Conservation (phyloP, 2,329 filamentous ascomycete species). For the Talaromyces sp. region DNA sequence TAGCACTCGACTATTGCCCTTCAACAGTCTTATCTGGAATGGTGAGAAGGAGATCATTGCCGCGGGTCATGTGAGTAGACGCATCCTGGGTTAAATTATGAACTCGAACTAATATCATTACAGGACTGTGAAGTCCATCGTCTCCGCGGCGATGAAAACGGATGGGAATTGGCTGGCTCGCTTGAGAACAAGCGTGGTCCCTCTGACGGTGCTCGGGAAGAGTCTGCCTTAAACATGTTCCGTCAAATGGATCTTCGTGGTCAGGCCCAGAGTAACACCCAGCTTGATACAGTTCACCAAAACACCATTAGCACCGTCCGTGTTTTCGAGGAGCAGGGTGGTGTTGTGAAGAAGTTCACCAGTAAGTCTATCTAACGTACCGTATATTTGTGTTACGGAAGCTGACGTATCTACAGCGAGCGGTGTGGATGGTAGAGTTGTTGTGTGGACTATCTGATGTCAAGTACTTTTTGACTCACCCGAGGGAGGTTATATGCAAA, state of each 20-base stretch:
- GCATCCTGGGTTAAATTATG: neutral
- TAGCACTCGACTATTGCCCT: constrained; percentile 82
- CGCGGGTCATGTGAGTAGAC: constrained; percentile 67
- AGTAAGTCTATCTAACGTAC: constrained; percentile 55
- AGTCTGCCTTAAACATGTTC: constrained; percentile 97
- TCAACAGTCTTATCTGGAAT: constrained; percentile 89
- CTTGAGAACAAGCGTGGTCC: constrained; percentile 65
- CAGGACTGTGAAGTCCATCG: constrained; percentile 78
- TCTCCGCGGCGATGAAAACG: constrained; percentile 69
- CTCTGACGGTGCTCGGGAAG: constrained; percentile 63
- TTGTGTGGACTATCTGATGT: constrained; percentile 65
- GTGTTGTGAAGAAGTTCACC: constrained; percentile 71
- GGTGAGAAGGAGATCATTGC: constrained; percentile 89
- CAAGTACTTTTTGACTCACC: neutral
- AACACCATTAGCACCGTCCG: constrained; percentile 89
- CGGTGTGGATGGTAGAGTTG: constrained; percentile 75
- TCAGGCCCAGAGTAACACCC: constrained; percentile 83
- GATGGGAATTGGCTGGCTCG: constrained; percentile 79
- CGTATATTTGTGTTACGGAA: constrained; percentile 15
- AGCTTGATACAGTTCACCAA: constrained; percentile 92
- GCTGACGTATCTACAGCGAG: constrained; percentile 51
- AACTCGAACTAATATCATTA: neutral
- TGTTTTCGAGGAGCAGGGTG: constrained; percentile 63
- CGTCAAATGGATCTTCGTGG: constrained; percentile 97
- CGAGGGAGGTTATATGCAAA: neutral